Evolutionary conservation across 176 grass and related monocot genomes (phyloP), one percentile per base, ranked within the genome.

Genomic region (Poa annua): DNA sequence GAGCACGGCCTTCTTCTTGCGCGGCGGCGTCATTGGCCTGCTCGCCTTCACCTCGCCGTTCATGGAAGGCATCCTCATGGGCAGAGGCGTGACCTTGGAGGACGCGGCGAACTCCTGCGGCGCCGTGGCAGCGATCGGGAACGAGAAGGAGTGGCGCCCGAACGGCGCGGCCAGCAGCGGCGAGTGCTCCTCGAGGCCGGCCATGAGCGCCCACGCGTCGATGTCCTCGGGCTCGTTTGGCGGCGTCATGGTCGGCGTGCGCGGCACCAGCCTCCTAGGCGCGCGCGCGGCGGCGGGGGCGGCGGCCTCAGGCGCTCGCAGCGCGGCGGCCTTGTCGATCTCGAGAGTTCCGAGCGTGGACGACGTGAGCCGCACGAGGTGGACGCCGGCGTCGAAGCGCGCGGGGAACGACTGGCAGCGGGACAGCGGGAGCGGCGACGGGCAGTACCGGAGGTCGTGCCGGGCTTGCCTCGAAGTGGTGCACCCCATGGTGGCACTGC

Each of bases 221-320:
- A 98, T 93, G 75, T 76, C 83, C 88, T 98, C 96, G 1, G 91
- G 91, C 74, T 98, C 96, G 67, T 96, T 98, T 9, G 96, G 96
- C 33, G 96, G 96, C 45, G 96, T 98, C 89, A 86, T 91, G 83
- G 87, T 98, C 32, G 93, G 96, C 11, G 96, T 98, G 15, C 87
- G 82, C 51, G 85, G 79, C 14, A 84, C 78, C 66, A 53, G 19
- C 86, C 79, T 89, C 88, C 14, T 74, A 7, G 75, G 1, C 6
- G 56, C 77, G 15, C 41, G 53, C 6, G 44, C 44, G 25, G 71
- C 25, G 29, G 44, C 49, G 25, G 71, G 20, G 29, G 44, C 49
- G 11, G 35, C 49, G 25, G 68, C 54, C 65, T 89, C 83, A 29
- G 59, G 51, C 2, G 38, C 69, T 55, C 74, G 84, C 42, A 59